Evolutionary conservation across 108 stramenopile species (phyloP), one percentile per base, ranked within the genome.

Genomic region (Nitzschia putrida): DNA sequence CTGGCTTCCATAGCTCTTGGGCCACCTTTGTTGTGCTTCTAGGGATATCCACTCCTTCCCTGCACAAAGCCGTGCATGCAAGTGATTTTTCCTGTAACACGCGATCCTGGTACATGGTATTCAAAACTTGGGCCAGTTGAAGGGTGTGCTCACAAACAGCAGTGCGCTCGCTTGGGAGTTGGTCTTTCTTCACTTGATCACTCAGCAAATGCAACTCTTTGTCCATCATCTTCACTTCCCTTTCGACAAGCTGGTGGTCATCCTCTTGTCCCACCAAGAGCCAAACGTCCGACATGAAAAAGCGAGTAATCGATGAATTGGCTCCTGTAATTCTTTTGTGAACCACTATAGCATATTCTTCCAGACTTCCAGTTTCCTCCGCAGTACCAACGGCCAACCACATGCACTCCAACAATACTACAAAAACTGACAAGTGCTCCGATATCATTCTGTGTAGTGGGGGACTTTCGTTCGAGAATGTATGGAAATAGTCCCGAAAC

Each of bases 331-430:
- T 63, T 40, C 81, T 74, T 61, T 89, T 90, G 77, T 93, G 89
- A 2, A 93, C 52, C 5, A 88, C 89, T 56, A 90, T 29, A 26
- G 87, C 85, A 38, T 87, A 90, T 29, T 85, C 83, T 37, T 87
- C 84, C 14, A 84, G 49, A 45, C 71, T 76, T 37, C 80, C 83
- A 18, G 29, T 52, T 41, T 71, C 71, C 11, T 78, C 81, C 0
- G 71, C 70, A 24, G 75, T 50, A 39, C 70, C 79, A n/a, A 78
- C 88, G 3, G 85, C 87, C 5, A 86, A 67, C 38, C 80, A 68
- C 55, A 90, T 76, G 60, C 74, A 75, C 53, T 75, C 74, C 34
- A 75, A n/a, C 39, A 75, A 26, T 8, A 75, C 23, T 0, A 79
- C 72, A 7, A 93, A 67, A 40, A 86, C 76, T 43, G 83, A 80